Conservation (phyloP, 2,329 filamentous ascomycete species). For the Botrytis medusae region DNA sequence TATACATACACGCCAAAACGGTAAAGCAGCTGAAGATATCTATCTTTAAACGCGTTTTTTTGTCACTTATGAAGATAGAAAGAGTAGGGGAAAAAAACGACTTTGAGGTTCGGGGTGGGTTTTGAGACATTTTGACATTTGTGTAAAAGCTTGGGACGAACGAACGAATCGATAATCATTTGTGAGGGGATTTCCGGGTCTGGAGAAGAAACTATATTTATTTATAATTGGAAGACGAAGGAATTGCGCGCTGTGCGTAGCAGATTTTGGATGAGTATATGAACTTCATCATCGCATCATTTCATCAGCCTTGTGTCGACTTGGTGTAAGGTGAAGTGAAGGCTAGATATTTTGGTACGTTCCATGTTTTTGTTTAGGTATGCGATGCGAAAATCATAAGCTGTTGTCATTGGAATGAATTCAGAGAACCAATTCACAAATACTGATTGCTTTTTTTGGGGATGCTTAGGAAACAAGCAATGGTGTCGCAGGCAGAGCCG, state of each 20-base stretch:
- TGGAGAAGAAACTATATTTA: not conserved
- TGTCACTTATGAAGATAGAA: not conserved
- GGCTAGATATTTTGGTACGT: constrained; percentile 12
- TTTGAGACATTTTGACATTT: constrained; percentile 21
- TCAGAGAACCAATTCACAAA: not conserved
- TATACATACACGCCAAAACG: not conserved
- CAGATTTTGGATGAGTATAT: constrained; percentile 11
- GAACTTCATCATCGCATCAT: constrained; percentile 11
- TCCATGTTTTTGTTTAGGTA: constrained; percentile 8
- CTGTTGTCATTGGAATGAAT: not conserved
- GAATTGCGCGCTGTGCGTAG: constrained; percentile 16
- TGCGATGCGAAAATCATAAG: not conserved
- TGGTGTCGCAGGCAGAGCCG: constrained; percentile 57
- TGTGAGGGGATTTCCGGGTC: not conserved
- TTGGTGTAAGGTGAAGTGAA: constrained; percentile 17
- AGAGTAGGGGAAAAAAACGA: not conserved
- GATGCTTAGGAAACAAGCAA: constrained; percentile 37
- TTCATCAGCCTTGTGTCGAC: constrained; percentile 14
- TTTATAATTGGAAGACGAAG: not conserved
- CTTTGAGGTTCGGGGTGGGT: not conserved
- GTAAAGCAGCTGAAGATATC: not conserved
- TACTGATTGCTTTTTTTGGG: constrained; percentile 6
- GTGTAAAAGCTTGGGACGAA: constrained; percentile 14
- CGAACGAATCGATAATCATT: constrained; percentile 1
- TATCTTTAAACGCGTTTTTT: not conserved